A percentile compares a stretch with the other conserved stretches of the same genome.
phyloP scores from a whole-genome alignment of 768 basidiomycete species.

The Trametopsis cervina region DNA sequence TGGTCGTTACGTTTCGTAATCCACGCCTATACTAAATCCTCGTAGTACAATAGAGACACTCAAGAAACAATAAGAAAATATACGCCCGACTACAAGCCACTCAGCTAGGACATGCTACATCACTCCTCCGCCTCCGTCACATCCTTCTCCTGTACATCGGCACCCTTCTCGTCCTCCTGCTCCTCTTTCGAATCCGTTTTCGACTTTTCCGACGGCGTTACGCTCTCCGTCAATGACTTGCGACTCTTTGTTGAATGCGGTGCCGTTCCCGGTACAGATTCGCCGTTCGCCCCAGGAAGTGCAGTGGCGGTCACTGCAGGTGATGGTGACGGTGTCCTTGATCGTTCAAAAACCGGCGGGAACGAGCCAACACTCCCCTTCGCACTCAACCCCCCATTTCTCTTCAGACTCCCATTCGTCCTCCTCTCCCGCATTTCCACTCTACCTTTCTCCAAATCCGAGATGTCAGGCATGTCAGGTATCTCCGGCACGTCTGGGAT shows the following conservation, averaged over 20 bases:
- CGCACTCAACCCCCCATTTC: no score
- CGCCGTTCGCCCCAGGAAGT: no score
- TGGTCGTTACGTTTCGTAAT: background rate
- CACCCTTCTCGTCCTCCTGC: no score
- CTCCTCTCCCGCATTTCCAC: constrained; percentile 4
- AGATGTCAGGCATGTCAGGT: background rate
- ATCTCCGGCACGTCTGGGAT: background rate
- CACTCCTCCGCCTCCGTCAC: background rate
- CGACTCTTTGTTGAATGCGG: no score
- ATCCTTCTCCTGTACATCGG: background rate
- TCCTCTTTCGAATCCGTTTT: no score
- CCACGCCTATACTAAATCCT: background rate
- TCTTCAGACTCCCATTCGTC: no score
- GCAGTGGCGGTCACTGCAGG: background rate
- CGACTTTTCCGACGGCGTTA: background rate
- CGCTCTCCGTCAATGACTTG: no score
- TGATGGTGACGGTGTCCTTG: background rate
- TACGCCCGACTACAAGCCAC: background rate
- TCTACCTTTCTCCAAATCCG: constrained; percentile 6
- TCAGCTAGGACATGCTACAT: no score
- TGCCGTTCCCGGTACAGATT: no score
- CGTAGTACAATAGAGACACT: background rate
- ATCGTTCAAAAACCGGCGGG: background rate
- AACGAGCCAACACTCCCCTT: background rate
- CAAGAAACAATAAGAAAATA: background rate